Base-by-base conservation (phyloP, 2,329 filamentous ascomycete species). In the Corinectria fuckeliana region DNA sequence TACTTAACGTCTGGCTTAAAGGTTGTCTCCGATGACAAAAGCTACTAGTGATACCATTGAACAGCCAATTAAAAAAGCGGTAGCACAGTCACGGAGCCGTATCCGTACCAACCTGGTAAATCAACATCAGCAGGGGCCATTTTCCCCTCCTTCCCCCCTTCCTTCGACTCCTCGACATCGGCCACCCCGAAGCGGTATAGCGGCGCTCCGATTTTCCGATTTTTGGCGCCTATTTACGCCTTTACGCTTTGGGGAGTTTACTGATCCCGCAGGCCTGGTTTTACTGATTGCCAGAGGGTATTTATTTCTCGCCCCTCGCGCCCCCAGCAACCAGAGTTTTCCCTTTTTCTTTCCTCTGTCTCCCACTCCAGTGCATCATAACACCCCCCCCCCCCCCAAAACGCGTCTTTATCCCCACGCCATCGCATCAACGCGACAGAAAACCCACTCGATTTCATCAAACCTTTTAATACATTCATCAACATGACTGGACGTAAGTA, bases 401-500 rank as follows among this genome's bases (percentile, higher is more conserved):
- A 65, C 69, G 63, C 69, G 65, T 69, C 65, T 62, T 45, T 51
- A 63, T 45, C 32, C 64, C 66, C 68, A 62, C 66, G 63, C 59
- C 51, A 71, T 68, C 66, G 63, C 68, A 62, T 61, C 39, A 69
- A 62, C 70, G 63, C 68, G 63, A 64, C 69, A 52, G n/a, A n/a
- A 64, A 69, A 66, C 71, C 60, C 64, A 73, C 66, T 62, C 64
- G 42, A 64, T 66, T 64, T 64, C 47, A 69, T 68, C 63, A 62
- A 65, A 47, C 50, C 55, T 68, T n/a, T 69, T 57, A 65, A 61
- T 64, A 66, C 62, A 70, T 70, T 71, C 72, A 77, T 82, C 85
- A 88, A 79, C 63, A 90, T 89, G 87, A 89, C 87, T 88, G 87
- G 87, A 87, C 87, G 87, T 89, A 85, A 88, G 87, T 88, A 72